Percentiles rank a stretch among this genome's conserved stretches.
These are phyloP conservation scores for Hyphopichia burtonii DNA, from an alignment of 1,139 yeast species.

Conservation along the genomic window DNA sequence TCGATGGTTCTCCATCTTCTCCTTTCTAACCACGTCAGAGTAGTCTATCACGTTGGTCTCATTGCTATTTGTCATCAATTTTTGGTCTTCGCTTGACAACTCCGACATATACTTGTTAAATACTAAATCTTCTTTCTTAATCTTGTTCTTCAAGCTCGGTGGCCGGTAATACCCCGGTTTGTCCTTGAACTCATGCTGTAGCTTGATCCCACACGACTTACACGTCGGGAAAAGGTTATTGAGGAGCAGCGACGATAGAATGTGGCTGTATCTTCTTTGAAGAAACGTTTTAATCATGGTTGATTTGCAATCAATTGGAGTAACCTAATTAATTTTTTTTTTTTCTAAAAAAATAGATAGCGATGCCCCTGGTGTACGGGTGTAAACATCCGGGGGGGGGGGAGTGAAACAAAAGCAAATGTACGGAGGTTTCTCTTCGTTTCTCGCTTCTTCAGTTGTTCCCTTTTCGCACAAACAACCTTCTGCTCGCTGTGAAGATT, in stretches of 20 bases:
- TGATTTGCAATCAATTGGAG: not conserved
- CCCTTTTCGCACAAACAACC: too few relatives aligned
- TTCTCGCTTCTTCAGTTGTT: too few relatives aligned
- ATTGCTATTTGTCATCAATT: slow-evolving; percentile 20
- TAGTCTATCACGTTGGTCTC: not conserved
- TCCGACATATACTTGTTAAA: slow-evolving; percentile 17
- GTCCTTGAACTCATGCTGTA: slow-evolving; percentile 38
- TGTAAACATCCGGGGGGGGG: too few relatives aligned
- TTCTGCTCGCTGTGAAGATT: too few relatives aligned
- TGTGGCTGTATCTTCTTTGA: not conserved
- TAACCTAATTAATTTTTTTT: too few relatives aligned
- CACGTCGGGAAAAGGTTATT: slow-evolving; percentile 20
- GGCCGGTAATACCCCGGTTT: slow-evolving; percentile 43
- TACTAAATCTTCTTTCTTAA: slow-evolving; percentile 20
- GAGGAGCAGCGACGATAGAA: not conserved
- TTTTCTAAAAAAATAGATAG: too few relatives aligned
- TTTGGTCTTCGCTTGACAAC: slow-evolving; percentile 25
- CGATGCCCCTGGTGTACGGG: too few relatives aligned
- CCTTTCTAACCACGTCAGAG: not conserved
- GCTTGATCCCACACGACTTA: slow-evolving; percentile 51
- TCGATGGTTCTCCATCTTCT: not conserved
- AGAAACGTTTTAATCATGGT: not conserved
- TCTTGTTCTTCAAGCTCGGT: slow-evolving; percentile 3
- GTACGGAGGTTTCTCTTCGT: too few relatives aligned
- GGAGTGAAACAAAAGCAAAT: too few relatives aligned